Percentiles rank a stretch among this genome's conserved stretches.
Evolutionary conservation across 129 eudicot genomes (phyloP).

Genomic region (Artemisia argyi): DNA sequence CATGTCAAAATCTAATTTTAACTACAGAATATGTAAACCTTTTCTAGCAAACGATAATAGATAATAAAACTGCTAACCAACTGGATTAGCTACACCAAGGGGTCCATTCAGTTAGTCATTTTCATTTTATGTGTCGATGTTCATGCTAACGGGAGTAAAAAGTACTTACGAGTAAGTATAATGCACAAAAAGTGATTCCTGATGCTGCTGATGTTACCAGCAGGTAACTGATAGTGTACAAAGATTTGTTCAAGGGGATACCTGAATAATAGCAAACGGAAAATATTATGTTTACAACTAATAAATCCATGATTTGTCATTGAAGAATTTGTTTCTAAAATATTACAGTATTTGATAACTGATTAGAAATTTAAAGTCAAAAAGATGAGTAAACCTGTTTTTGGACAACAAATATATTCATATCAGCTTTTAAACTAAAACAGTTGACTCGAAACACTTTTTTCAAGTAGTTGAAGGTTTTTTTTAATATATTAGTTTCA

Average conservation of each 20-base stretch:
- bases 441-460: too few species aligned
- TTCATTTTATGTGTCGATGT: background rate
- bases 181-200: conserved; percentile 68
- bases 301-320: background rate
- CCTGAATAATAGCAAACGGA: conserved; percentile 39
- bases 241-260: conserved; percentile 66
- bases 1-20: background rate
- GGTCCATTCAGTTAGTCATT: background rate
- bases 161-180: conserved; percentile 58
- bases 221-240: conserved; percentile 73
- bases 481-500: too few species aligned
- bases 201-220: conserved; percentile 69
- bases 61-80: conserved; percentile 7
- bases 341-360: background rate
- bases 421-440: background rate
- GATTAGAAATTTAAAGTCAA: background rate
- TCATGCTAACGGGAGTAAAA: background rate
- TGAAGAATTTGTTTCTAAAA: background rate
- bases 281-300: background rate
- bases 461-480: too few species aligned
- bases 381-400: background rate
- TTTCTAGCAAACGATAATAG: background rate
- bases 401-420: background rate
- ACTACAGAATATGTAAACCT: background rate
- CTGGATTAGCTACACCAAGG: conserved; percentile 7